A percentile compares a stretch with the other conserved stretches of the same genome.
Conservation (phyloP, 225 moss, liverwort and hornwort genomes). For the Rhytidiadelphus loreus region DNA sequence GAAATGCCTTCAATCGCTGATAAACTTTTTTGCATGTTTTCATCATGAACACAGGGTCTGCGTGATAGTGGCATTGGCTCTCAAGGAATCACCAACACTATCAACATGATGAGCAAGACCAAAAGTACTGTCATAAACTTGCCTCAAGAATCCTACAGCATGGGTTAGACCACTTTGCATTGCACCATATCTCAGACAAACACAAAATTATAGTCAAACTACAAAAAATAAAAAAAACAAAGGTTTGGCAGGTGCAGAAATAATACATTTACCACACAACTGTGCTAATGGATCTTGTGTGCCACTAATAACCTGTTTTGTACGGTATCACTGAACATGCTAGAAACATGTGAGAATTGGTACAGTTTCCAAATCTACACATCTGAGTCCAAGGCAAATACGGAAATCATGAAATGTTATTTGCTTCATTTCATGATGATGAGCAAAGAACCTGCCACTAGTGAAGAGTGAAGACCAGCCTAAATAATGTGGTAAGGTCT, state of each 20-base stretch:
- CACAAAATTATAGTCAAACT: neutral
- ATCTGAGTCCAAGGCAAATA: too few species aligned
- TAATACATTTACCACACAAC: neutral
- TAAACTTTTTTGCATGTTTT: neutral
- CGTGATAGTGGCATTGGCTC: neutral
- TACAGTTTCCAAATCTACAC: neutral
- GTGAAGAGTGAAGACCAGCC: neutral
- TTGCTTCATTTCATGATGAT: neutral
- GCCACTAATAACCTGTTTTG: neutral
- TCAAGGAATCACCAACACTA: neutral
- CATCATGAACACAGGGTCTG: neutral
- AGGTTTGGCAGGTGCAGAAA: neutral
- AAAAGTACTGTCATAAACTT: conserved; percentile 34
- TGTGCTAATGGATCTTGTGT: neutral
- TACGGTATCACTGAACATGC: neutral
- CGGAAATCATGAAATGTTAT: neutral
- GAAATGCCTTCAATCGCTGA: neutral
- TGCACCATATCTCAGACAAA: neutral
- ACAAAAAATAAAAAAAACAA: neutral
- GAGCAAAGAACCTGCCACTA: neutral
- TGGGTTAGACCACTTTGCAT: conserved; percentile 4
- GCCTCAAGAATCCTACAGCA: conserved; percentile 21
- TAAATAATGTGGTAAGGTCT: too few species aligned
- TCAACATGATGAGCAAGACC: neutral
- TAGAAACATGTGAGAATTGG: neutral